These are phyloP conservation scores for Lithospermum erythrorhizon DNA, from an alignment of 257 asterid species.

Conservation along the genomic window DNA sequence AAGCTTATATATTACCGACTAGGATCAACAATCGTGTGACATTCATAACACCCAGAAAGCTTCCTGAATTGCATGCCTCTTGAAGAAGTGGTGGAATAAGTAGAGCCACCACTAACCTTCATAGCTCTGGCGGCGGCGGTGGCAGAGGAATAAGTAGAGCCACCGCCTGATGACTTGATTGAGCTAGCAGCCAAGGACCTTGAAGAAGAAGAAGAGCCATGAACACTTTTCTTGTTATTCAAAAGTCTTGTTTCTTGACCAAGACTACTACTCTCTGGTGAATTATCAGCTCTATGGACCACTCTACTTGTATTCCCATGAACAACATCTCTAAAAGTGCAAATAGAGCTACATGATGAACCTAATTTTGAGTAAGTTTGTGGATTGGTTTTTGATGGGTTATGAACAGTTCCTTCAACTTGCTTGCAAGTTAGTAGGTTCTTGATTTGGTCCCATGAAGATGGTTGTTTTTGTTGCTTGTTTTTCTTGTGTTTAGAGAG, in stretches of 20 bases:
- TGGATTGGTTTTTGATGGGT: constrained; percentile 35
- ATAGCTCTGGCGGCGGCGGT: constrained; percentile 12
- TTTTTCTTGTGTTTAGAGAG: constrained; percentile 34
- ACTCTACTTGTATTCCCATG: constrained; percentile 49
- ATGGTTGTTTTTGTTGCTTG: constrained; percentile 24
- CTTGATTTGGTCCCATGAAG: constrained; percentile 90
- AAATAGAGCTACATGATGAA: constrained; percentile 52
- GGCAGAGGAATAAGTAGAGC: constrained; percentile 16
- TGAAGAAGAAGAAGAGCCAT: constrained; percentile 26
- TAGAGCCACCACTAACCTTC: constrained; percentile 9
- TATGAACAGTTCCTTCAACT: constrained; percentile 44
- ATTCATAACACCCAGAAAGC: constrained; percentile 88
- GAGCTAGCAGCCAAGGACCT: constrained; percentile 18
- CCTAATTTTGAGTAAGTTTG: constrained; percentile 9
- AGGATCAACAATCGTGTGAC: constrained; percentile 77
- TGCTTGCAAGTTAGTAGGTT: constrained; percentile 74
- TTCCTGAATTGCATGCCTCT: constrained; percentile 72
- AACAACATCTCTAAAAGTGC: constrained; percentile 53
- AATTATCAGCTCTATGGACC: constrained; percentile 66
- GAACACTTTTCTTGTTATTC: constrained; percentile 25
- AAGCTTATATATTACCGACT: constrained; percentile 48
- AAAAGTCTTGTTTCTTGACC: constrained; percentile 60
- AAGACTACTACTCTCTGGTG: constrained; percentile 47
- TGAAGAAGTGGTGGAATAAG: constrained; percentile 24
- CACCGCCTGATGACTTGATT: constrained; percentile 4